Evolutionary conservation across 2,329 filamentous ascomycete species (phyloP), one percentile per base, ranked within the genome.

Genomic region (Epichloe sibirici): DNA sequence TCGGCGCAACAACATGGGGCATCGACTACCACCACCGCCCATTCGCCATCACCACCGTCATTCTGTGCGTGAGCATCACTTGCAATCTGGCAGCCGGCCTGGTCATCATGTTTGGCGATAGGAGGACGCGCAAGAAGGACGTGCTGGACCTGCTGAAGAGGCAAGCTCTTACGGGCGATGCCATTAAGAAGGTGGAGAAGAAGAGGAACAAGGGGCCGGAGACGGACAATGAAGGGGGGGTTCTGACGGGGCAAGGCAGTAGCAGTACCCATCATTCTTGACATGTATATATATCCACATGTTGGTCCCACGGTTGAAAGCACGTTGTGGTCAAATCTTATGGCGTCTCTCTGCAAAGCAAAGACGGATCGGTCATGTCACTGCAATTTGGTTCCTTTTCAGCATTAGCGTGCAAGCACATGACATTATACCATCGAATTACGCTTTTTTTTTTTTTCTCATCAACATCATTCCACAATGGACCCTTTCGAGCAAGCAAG

Each of bases 71-170:
- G 61, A 88, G 83, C 25, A 88, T 94, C 59, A 78, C 82, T 0
- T 85, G 82, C 63, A 94, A 94, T 64, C 83, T 89, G 57, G 78
- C 78, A 0, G 88, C 85, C 0, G 88, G 88, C 3, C 68, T 94
- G 1, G 64, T 91, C 28, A 94, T 94, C 63, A 82, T 75, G 57
- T 74, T 89, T 15, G 88, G 88, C 1, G 88, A 91, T 62, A 78
- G 83, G 21, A 79, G 77, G 57, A 90, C 88, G 2, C 74, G 88
- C 49, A 94, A 94, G 75, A 91, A 90, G 77, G 88, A 94, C 43
- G 86, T 94, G 0, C 74, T 90, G 23, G 83, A 90, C 62, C 77
- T 83, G 45, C 79, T 93, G 68, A 81, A 86, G 61, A 74, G 87
- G 34, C 88, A 93, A 63, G 81, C 88, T 57, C 67, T 94, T 52